A percentile compares a stretch with the other conserved stretches of the same genome.
Conservation (phyloP, 163 green algal genomes). For the Chlamydomonas reinhardtii region DNA sequence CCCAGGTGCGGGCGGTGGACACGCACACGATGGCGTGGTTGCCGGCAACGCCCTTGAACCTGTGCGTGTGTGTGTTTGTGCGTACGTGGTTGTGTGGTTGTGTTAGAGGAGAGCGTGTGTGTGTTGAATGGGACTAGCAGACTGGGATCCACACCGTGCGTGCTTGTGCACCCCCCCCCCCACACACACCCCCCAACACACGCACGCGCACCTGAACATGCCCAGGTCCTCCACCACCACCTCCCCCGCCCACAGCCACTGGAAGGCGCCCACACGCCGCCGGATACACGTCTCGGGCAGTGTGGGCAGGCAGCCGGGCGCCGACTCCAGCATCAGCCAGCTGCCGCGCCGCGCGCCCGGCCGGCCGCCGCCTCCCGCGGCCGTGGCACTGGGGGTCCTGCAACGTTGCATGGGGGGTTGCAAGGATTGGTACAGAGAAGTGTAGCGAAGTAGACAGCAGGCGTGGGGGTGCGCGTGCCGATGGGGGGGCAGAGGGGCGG, state of each 20-base stretch:
- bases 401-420: too few relatives aligned
- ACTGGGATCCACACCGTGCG: too few relatives aligned
- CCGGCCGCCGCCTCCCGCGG: neutral
- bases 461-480: too few relatives aligned
- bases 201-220: conserved; percentile 52
- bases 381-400: neutral
- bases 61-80: conserved; percentile 4
- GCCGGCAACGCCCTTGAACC: conserved; percentile 75
- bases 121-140: too few relatives aligned
- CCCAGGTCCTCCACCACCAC: conserved; percentile 67
- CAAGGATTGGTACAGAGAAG: too few relatives aligned
- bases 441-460: too few relatives aligned
- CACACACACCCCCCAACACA: neutral
- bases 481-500: too few relatives aligned
- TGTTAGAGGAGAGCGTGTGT: too few relatives aligned
- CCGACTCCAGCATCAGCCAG: conserved; percentile 30
- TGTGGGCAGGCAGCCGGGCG: conserved; percentile 32
- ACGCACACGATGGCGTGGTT: conserved; percentile 65
- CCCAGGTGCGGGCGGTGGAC: conserved; percentile 38
- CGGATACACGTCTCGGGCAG: conserved; percentile 28
- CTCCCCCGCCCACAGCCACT: conserved; percentile 63
- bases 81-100: neutral
- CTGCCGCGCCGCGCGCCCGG: neutral
- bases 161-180: neutral
- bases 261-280: conserved; percentile 9